A percentile compares a stretch with the other conserved stretches of the same genome.
These are phyloP conservation scores for Kuraishia hungarica DNA, from an alignment of 805 yeast species.

Conservation along the genomic window DNA sequence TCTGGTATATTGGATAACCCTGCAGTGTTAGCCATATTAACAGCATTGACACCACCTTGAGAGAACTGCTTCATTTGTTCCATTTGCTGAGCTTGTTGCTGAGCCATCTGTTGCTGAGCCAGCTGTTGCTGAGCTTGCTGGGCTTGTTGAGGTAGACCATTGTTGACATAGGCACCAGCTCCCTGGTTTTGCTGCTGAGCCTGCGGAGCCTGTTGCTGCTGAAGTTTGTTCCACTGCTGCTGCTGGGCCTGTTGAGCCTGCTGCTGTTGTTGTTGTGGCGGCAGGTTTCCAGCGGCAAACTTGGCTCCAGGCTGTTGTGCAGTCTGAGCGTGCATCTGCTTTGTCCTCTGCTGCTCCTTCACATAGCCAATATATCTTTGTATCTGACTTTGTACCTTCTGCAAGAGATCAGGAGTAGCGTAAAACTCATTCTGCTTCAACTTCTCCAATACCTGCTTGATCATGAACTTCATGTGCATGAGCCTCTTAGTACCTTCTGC, in stretches of 20 bases:
- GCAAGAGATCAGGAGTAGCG: constrained; percentile 66
- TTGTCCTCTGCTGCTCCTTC: constrained; percentile 29
- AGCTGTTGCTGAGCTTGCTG: too few species aligned
- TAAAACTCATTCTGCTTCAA: constrained; percentile 56
- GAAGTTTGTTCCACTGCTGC: background rate
- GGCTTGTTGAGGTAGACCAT: constrained; percentile 13
- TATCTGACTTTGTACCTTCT: constrained; percentile 62
- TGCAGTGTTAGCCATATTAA: background rate
- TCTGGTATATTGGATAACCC: background rate
- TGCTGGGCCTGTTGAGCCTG: background rate
- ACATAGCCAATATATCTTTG: constrained; percentile 70
- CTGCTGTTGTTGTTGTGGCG: background rate
- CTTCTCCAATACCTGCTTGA: constrained; percentile 65
- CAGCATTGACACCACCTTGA: background rate
- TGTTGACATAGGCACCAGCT: background rate
- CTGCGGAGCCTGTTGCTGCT: background rate
- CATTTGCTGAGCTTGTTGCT: constrained; percentile 5
- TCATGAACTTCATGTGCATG: constrained; percentile 71
- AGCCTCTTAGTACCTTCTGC: constrained; percentile 68
- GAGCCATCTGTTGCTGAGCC: background rate
- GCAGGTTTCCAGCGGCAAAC: constrained; percentile 2
- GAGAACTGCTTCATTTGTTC: background rate
- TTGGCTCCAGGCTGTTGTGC: constrained; percentile 5
- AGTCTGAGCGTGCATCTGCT: constrained; percentile 4
- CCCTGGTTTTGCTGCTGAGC: background rate